A percentile compares a stretch with the other conserved stretches of the same genome.
phyloP scores from a whole-genome alignment of 768 basidiomycete genomes.

The Agaricus subrufescens region DNA sequence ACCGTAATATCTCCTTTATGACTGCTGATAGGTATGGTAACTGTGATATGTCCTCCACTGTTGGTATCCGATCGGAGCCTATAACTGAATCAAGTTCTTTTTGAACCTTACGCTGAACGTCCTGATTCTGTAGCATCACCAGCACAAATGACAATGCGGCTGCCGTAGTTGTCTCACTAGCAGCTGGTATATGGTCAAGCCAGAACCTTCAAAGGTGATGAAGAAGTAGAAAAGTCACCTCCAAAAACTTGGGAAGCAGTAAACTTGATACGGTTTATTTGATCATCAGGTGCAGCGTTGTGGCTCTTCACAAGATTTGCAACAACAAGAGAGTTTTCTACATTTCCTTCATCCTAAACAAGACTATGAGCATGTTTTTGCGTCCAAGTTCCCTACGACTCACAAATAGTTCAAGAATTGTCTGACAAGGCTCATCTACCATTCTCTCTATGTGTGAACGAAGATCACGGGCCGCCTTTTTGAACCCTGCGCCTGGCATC shows the following conservation, averaged over 20 bases:
- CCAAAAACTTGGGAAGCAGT: neutral
- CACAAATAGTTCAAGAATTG: neutral
- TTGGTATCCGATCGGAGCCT: constrained; percentile 9
- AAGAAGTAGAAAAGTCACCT: neutral
- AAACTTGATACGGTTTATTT: neutral
- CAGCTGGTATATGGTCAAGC: neutral
- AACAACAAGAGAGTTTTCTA: neutral
- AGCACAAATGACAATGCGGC: constrained; percentile 2
- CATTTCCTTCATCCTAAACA: neutral
- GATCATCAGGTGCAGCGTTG: neutral
- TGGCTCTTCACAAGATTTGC: neutral
- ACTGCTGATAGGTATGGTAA: constrained; percentile 12
- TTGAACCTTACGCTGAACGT: constrained; percentile 8
- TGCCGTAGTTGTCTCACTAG: neutral
- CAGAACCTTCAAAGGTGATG: neutral
- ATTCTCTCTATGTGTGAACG: neutral
- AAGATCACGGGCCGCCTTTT: neutral
- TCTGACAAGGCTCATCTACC: neutral
- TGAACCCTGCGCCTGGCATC: constrained; percentile 11
- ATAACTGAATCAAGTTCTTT: constrained; percentile 13
- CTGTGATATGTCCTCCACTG: neutral
- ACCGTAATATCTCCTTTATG: constrained; percentile 10
- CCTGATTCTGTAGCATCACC: constrained; percentile 9
- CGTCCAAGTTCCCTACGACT: neutral
- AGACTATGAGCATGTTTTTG: too few relatives aligned